Conservation (phyloP, 2,329 filamentous ascomycete species). For the Aphanoascus verrucosus region DNA sequence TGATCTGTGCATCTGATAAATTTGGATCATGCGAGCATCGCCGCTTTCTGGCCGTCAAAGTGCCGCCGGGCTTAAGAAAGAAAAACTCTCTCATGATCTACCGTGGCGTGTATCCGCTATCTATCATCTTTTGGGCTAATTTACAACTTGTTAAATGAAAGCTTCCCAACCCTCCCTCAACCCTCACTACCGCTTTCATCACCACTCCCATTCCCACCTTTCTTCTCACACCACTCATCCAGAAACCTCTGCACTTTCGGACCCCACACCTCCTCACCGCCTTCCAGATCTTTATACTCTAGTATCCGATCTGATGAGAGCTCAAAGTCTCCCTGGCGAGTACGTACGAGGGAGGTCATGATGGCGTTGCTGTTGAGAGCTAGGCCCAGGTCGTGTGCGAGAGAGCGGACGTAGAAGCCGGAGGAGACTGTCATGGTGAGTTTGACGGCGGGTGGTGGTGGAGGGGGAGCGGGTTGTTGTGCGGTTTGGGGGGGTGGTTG, state of each 20-base stretch:
- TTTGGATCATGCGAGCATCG: no score
- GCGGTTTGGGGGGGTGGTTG: neutral
- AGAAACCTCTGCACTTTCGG: slow-evolving; percentile 57
- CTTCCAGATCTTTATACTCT: slow-evolving; percentile 63
- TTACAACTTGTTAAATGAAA: no score
- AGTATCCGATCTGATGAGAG: slow-evolving; percentile 59
- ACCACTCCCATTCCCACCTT: slow-evolving; percentile 16
- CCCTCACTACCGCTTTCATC: neutral
- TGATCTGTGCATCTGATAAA: no score
- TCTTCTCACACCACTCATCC: slow-evolving; percentile 37
- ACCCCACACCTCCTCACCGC: slow-evolving; percentile 72
- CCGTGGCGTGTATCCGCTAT: no score
- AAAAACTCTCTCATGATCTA: no score
- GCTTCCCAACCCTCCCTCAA: no score
- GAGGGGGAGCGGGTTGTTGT: slow-evolving; percentile 1
- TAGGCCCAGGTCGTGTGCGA: slow-evolving; percentile 82
- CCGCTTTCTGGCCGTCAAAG: no score
- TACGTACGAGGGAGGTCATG: slow-evolving; percentile 76
- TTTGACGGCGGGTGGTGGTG: slow-evolving; percentile 56
- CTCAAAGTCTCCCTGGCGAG: slow-evolving; percentile 69
- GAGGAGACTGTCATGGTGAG: slow-evolving; percentile 88
- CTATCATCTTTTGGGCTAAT: no score
- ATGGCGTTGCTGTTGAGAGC: slow-evolving; percentile 70
- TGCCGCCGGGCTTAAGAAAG: no score
- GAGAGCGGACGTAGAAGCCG: slow-evolving; percentile 90